Base-by-base conservation (phyloP, 2,329 filamentous ascomycete species). In the Stylonectria norvegica region DNA sequence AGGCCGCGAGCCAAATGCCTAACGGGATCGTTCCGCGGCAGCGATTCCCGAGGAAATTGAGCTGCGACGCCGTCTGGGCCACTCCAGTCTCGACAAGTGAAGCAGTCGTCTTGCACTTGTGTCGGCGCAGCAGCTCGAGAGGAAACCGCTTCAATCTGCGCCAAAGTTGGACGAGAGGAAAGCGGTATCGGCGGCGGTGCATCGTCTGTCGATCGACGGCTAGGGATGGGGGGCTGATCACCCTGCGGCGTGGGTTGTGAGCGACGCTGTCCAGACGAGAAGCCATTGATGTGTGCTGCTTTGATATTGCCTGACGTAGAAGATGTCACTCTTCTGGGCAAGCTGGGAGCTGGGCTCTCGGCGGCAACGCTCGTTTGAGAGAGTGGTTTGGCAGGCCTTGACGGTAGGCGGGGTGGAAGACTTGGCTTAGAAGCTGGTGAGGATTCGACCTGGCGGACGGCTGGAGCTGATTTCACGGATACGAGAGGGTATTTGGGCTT, bases 31-130 rank as follows among this genome's bases (percentile, higher is more conserved):
- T 70, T 65, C 14, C 72, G 68, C 4, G 88, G 88, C 14, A 96
- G 75, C 1, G 80, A 78, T 31, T 84, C 67, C 20, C 82, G 73
- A 5, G 90, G 89, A 57, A 88, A 89, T 49, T 80, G 82, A 5
- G 86, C 76, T 5, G 89, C 91, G 50, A 94, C 83, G 11, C 65
- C 65, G 64, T 97, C 93, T 0, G 89, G 85, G 0, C 68, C 81
- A 5, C 87, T 89, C 64, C 94, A 97, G 66, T 97, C 90, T 49
- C 90, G 81, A 61, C 93, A 97, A 42, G 81, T 70, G 37, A 95
- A 73, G 61, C 93, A 97, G n/a, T 65, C 62, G 20, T 58, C 54
- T 12, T 55, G 50, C 6, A 50, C 50, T 15, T 53, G 48, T 10
- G 60, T 40, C 11, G 55, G 55, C 8, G 58, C 45, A 10, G 57